A percentile compares a stretch with the other conserved stretches of the same genome.
Evolutionary conservation across 352 stramenopile species (phyloP).

Genomic region (Pythium biforme): DNA sequence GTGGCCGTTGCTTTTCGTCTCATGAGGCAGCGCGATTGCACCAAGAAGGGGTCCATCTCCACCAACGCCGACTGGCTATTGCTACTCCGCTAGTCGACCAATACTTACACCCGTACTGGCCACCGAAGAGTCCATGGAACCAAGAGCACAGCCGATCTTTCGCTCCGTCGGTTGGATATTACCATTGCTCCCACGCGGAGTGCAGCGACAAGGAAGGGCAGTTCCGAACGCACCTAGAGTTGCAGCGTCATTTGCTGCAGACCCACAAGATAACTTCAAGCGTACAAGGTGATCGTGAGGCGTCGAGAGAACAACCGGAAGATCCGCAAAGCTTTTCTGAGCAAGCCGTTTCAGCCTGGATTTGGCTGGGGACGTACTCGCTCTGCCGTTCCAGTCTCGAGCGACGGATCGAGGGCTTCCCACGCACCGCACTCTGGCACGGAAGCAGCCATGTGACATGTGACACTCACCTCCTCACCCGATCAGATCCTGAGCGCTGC

Average conservation of each 20-base stretch:
- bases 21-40: constrained; percentile 50
- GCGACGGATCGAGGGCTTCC: constrained; percentile 32
- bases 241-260: constrained; percentile 21
- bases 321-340: background rate
- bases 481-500: constrained; percentile 13
- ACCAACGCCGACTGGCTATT: constrained; percentile 38
- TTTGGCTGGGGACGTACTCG: constrained; percentile 51
- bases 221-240: constrained; percentile 45
- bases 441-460: constrained; percentile 13
- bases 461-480: constrained; percentile 3
- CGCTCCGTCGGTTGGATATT: constrained; percentile 40
- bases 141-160: constrained; percentile 26
- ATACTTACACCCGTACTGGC: constrained; percentile 64
- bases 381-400: constrained; percentile 38
- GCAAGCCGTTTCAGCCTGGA: constrained; percentile 5
- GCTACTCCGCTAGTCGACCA: constrained; percentile 45
- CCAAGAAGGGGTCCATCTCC: constrained; percentile 41
- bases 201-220: constrained; percentile 38
- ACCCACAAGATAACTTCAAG: background rate
- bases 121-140: constrained; percentile 44
- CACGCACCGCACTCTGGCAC: constrained; percentile 8
- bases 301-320: background rate
- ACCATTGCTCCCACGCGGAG: constrained; percentile 31
- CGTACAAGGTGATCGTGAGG: background rate
- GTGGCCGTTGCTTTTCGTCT: constrained; percentile 62